Base-by-base conservation (phyloP, 225 moss, liverwort and hornwort species). In the Thuidium tamariscinum region DNA sequence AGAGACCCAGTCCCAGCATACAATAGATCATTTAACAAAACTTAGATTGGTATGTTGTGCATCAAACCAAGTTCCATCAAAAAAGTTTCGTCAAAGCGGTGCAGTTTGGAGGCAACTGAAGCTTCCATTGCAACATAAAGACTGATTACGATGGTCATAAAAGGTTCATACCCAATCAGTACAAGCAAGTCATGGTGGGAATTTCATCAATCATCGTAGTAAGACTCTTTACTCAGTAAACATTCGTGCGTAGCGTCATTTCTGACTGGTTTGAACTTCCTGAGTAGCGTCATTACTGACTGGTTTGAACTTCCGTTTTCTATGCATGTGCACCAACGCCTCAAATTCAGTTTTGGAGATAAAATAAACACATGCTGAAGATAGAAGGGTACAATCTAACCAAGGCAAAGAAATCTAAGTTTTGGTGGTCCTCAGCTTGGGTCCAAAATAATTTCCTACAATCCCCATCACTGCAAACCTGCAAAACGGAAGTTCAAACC, bases 391-490 rank as follows among this genome's bases (percentile, higher is more conserved):
- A 32, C 22, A 34, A 46, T 48, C 32, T 63, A 22, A 46, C 44
- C 48, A 63, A 63, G 63, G 39, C 30, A 74, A 41, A 79, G 12
- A 52, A 73, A n/a, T 37, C 71, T 89, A 91, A 48, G 77, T 68
- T 70, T 87, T 90, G 16, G 77, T 74, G 59, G 75, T 46, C 75
- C 85, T 92, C 73, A 89, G 81, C 66, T 72, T 87, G 34, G 95
- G 94, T 51, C 97, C 96, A 48, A 95, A 85, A 82, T 96, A 96
- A 79, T 91, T 95, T 76, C 95, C 92, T 61, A 96, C 87, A 37
- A 98, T 71, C 41, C 96, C 97, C 97, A 98, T 98, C 34, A 93
- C 89, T 61, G 96, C 96, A 87, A 98, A 96, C 87, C 95, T 94
- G 87, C 82, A 89, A 55, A 72, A 55, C 25, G 6, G 66, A 88